A percentile compares a stretch with the other conserved stretches of the same genome.
Conservation (phyloP, 1,284 basidiomycete species). For the Leucoagaricus sp. region DNA sequence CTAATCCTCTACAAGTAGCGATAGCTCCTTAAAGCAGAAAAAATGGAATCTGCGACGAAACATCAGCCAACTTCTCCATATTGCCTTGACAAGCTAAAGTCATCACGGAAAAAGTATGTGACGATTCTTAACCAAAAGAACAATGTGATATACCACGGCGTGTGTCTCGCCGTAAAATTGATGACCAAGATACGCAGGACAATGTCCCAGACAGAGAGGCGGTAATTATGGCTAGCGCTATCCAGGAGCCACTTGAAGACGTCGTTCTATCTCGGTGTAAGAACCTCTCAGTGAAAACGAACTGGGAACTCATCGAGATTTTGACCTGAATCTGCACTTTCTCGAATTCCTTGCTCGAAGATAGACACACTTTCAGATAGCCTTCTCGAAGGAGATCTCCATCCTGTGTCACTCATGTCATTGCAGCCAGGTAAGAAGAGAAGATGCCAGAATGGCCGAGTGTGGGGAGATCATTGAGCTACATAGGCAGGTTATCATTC, state of each 20-base stretch:
- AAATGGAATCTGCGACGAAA: too few relatives aligned
- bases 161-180: slow-evolving; percentile 39
- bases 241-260: slow-evolving; percentile 39
- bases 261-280: slow-evolving; percentile 24
- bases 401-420: slow-evolving; percentile 18
- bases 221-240: slow-evolving; percentile 13
- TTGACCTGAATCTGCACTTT: too few relatives aligned
- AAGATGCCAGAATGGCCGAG: slow-evolving; percentile 21
- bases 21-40: too few relatives aligned
- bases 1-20: too few relatives aligned
- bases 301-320: too few relatives aligned
- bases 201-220: slow-evolving; percentile 20
- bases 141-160: slow-evolving; percentile 28
- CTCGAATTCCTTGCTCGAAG: too few relatives aligned
- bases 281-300: too few relatives aligned
- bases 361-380: slow-evolving; percentile 21
- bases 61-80: too few relatives aligned
- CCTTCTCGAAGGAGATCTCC: slow-evolving; percentile 23
- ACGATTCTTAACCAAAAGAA: not conserved
- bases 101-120: not conserved
- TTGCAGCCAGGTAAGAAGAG: slow-evolving; percentile 24
- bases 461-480: slow-evolving; percentile 15
- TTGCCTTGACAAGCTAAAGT: not conserved
- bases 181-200: slow-evolving; percentile 30
- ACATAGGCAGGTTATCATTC: too few relatives aligned